Evolutionary conservation across 345 rosid species (phyloP), one percentile per base, ranked within the genome.

Genomic region (Turnera subulata): DNA sequence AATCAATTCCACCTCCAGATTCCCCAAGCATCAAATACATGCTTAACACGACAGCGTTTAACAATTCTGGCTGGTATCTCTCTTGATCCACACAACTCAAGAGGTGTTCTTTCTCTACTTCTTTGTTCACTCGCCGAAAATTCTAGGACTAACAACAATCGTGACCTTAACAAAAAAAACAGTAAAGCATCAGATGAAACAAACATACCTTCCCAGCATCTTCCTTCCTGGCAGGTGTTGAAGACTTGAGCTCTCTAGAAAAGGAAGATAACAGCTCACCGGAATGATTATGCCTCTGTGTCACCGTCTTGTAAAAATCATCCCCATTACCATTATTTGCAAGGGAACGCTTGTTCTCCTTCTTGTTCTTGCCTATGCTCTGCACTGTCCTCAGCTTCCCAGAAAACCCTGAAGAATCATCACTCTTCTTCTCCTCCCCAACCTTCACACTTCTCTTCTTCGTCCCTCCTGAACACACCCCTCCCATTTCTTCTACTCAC

Each of bases 401-500:
- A 24, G 83, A 69, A 2, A 65, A 57, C 33, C 74, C 78, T 20
- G 47, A 67, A 53, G 66, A 42, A 9, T 33, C 25, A 11, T 44
- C 53, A 32, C 23, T 16, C 6, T 55, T 55, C 49, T 55, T 50
- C 61, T 74, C 66, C 59, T 32, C 58, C 39, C 55, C 61, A 43
- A 46, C 58, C 55, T 68, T 76, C n/a, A 13, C 58, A 60, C 43
- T 66, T 47, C 26, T 53, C 25, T 45, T 59, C 37, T 52, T 61
- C 39, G 65, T 23, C 26, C 78, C 84, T 48, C 71, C 61, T 11
- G 94, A 65, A 55, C 84, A 89, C 68, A 70, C 85, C 25, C 65
- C 78, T 64, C 94, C 96, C 96, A 89, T 89, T 64, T 22, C 74
- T 58, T 50, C 43, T 52, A 14, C 66, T n/a, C n/a, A n/a, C n/a